These are phyloP conservation scores for Cystobasidium sp. DNA, from an alignment of 1,284 basidiomycete species.

Conservation along the genomic window DNA sequence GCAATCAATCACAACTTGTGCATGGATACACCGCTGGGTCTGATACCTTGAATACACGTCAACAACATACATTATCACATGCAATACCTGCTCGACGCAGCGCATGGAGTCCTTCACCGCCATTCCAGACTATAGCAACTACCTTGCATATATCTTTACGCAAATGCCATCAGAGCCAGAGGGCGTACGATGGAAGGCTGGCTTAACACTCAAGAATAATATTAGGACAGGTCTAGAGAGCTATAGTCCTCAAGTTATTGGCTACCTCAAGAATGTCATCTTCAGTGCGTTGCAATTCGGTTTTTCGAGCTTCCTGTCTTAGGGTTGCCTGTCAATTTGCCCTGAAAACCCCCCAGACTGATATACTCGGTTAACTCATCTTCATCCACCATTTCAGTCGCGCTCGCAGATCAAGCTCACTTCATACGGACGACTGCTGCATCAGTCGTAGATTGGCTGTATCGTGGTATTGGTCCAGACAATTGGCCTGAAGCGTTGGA, in stretches of 20 bases:
- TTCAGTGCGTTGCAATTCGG: constrained; percentile 59
- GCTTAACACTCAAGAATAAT: constrained; percentile 96
- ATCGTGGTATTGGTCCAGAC: constrained; percentile 71
- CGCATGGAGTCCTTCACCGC: constrained; percentile 20
- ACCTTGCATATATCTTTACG: constrained; percentile 91
- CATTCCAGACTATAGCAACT: constrained; percentile 80
- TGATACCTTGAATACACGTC: neutral
- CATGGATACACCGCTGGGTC: neutral
- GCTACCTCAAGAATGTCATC: constrained; percentile 81
- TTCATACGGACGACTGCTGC: constrained; percentile 91
- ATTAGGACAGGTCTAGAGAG: constrained; percentile 64
- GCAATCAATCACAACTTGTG: neutral
- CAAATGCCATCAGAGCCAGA: constrained; percentile 80
- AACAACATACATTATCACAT: neutral
- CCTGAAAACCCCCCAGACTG: neutral
- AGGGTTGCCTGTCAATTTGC: neutral
- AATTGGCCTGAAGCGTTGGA: constrained; percentile 92
- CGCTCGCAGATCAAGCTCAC: constrained; percentile 75
- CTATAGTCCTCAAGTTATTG: constrained; percentile 69
- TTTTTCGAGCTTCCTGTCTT: too few relatives aligned
- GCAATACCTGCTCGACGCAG: neutral
- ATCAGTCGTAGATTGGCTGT: constrained; percentile 86
- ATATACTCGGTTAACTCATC: neutral
- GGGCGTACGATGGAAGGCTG: constrained; percentile 90
- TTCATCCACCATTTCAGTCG: constrained; percentile 53